Base-by-base conservation (phyloP, 192 early-diverging fungal genomes). In the Dimargaris xerosporica region DNA sequence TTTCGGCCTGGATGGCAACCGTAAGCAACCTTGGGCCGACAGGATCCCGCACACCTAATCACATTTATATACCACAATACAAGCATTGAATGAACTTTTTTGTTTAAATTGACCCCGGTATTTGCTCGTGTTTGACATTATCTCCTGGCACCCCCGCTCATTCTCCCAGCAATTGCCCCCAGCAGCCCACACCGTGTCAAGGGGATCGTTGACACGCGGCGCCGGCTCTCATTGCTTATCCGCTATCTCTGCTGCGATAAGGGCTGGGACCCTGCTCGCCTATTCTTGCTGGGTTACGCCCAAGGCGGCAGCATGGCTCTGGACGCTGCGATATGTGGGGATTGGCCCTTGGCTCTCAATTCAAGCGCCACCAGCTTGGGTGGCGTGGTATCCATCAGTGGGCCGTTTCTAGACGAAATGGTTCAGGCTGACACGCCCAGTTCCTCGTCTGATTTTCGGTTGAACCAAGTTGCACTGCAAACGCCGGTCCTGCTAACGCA, bases 251-350 rank as follows among this genome's bases (percentile, higher is more conserved):
- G 80, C 9, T 52, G 72, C 12, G 44, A 71, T 11, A 75, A 75
- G 58, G 66, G 70, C n/a, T 82, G 74, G 63, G 52, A 61, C 0
- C 59, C 72, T 6, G 55, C 60, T 41, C 67, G 73, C 25, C 75
- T 88, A 31, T 76, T 81, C 45, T 55, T 90, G 3, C 79, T 91
- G 69, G 88, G 88, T 4, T 91, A 89, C 67, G 78, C 82, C 13
- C 85, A 91, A 47, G 88, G 88, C 42, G 88, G 75, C 3, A 68
- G 73, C 5, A 74, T 80, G 17, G 85, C 85, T 31, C 55, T 91
- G 54, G 84, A 89, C 66, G 16, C 82, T 29, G 82, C 73, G 0
- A 67, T 85, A 11, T 77, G 81, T 52, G 82, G 82, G 25, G 34
- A 39, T 39, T 39, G 34, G 34, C 34, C 34, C 2, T 39, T 39